These are phyloP conservation scores for Haematococcus sp. DNA, from an alignment of 139 green algal genomes.

Conservation along the genomic window DNA sequence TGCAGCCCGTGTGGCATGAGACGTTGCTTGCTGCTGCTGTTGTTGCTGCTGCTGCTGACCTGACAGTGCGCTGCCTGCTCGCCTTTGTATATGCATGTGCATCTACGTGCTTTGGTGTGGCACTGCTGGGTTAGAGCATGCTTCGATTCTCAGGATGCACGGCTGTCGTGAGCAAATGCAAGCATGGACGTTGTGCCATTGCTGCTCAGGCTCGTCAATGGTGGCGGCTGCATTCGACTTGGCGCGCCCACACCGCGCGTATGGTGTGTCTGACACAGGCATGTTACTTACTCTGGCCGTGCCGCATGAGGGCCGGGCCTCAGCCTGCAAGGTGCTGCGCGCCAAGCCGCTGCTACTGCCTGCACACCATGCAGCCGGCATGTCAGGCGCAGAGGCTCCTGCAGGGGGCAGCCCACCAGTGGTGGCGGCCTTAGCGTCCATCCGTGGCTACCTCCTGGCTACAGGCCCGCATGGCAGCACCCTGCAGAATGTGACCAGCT, in stretches of 20 bases:
- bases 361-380: background rate
- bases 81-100: background rate
- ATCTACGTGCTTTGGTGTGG: background rate
- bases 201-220: conserved; percentile 18
- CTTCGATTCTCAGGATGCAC: background rate
- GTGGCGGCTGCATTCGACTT: conserved; percentile 41
- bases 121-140: too few relatives aligned
- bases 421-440: background rate
- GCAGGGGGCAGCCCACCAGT: background rate
- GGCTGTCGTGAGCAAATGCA: background rate
- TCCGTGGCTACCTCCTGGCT: background rate
- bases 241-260: conserved; percentile 23
- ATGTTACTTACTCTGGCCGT: conserved; percentile 33
- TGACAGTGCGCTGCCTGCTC: too few relatives aligned
- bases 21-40: background rate
- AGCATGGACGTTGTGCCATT: background rate
- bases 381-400: background rate
- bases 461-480: background rate
- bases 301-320: conserved; percentile 21
- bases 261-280: conserved; percentile 20
- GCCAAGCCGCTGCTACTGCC: background rate
- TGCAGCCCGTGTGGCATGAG: too few relatives aligned
- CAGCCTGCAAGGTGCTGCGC: conserved; percentile 17
- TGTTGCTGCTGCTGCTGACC: background rate
- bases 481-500: conserved; percentile 2